Evolutionary conservation across 1,284 basidiomycete species (phyloP).

Genomic region (Puccinia coronata): DNA sequence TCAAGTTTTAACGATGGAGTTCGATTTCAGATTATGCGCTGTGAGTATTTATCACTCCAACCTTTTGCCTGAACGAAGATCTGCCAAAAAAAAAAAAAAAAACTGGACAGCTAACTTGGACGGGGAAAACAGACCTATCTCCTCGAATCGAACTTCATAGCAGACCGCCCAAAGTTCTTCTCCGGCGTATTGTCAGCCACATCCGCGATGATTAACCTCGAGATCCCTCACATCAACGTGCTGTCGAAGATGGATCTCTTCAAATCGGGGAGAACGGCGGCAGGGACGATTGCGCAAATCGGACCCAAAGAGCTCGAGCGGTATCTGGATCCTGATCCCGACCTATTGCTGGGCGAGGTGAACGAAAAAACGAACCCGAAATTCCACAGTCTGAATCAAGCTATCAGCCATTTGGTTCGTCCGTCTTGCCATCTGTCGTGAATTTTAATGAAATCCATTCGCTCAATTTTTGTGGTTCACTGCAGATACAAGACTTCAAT

Average conservation of each 20-base stretch:
- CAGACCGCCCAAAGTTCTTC: constrained; percentile 98
- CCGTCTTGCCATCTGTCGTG: constrained; percentile 50
- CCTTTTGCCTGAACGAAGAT: constrained; percentile 60
- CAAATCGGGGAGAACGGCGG: constrained; percentile 67
- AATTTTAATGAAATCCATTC: constrained; percentile 31
- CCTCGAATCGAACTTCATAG: constrained; percentile 97
- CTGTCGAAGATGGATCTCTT: constrained; percentile 99
- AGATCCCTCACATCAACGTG: constrained; percentile 93
- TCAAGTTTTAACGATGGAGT: constrained; percentile 61
- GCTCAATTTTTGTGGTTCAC: constrained; percentile 10
- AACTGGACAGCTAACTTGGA: neutral
- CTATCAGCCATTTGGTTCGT: constrained; percentile 87
- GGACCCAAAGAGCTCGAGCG: constrained; percentile 60
- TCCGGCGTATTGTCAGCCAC: constrained; percentile 97
- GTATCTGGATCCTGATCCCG: constrained; percentile 96
- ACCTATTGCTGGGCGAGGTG: constrained; percentile 72
- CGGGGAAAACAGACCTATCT: constrained; percentile 71
- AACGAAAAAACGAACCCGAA: constrained; percentile 73
- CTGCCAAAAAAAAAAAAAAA: too few relatives aligned
- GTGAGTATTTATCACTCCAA: constrained; percentile 62
- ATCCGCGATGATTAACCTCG: constrained; percentile 98
- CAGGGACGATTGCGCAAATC: constrained; percentile 2
- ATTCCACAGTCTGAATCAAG: constrained; percentile 90
- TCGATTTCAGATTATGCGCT: constrained; percentile 48
- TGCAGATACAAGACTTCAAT: constrained; percentile 94